Evolutionary conservation across 768 basidiomycete genomes (phyloP).

Genomic region (Lentinula aciculospora): DNA sequence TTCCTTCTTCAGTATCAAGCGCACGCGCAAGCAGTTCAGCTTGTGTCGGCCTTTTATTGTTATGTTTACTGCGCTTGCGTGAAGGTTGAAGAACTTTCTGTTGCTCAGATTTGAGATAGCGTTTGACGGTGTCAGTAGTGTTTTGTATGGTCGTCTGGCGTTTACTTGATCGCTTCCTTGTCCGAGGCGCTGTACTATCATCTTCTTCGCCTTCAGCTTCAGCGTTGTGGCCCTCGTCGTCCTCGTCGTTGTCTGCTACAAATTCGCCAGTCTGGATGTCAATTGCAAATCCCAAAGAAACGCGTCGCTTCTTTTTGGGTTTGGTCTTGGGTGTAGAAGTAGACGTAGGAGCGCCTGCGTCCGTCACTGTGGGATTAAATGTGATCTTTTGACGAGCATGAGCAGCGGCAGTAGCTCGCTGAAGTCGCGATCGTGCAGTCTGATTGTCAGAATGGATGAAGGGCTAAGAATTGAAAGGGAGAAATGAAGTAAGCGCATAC

Average conservation of each 20-base stretch:
- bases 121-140: conserved; percentile 57
- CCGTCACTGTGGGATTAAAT: conserved; percentile 51
- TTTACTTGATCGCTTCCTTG: conserved; percentile 48
- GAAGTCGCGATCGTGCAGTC: conserved; percentile 51
- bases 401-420: conserved; percentile 60
- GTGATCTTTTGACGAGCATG: conserved; percentile 63
- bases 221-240: conserved; percentile 15
- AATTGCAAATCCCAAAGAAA: conserved; percentile 48
- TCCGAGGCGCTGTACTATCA: neutral
- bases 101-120: conserved; percentile 59
- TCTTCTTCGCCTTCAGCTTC: neutral
- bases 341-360: conserved; percentile 11
- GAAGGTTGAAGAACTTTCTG: conserved; percentile 57
- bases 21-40: conserved; percentile 81
- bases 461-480: neutral
- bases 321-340: conserved; percentile 21
- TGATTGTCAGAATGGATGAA: conserved; percentile 17
- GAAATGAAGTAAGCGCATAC: conserved; percentile 46
- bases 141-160: conserved; percentile 68
- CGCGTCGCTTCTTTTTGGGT: conserved; percentile 36
- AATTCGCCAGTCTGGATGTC: conserved; percentile 61
- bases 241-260: conserved; percentile 23
- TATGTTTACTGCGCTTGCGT: conserved; percentile 56
- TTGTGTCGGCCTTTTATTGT: conserved; percentile 57
- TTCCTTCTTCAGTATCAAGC: conserved; percentile 83